phyloP scores from a whole-genome alignment of 345 rosid species.

The Camelina hispida region DNA sequence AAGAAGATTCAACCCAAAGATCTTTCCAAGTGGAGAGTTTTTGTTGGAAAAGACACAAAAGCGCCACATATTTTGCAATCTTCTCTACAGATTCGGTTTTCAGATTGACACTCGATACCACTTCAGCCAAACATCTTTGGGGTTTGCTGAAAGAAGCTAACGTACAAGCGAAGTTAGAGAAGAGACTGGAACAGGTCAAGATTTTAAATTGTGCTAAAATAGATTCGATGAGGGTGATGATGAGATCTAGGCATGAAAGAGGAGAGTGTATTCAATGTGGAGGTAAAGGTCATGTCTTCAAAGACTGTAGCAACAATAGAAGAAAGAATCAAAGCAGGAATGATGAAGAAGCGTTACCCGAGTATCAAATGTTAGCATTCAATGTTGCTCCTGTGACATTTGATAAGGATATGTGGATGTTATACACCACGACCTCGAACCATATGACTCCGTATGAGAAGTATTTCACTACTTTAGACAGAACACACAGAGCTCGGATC shows the following conservation, averaged over 20 bases:
- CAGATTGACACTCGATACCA: too few species aligned
- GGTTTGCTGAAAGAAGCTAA: background rate
- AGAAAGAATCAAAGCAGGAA: background rate
- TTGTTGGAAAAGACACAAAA: too few species aligned
- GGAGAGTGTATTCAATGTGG: background rate
- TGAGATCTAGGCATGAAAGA: slow-evolving; percentile 1
- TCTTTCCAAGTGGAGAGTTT: too few species aligned
- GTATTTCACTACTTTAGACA: background rate
- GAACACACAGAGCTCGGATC: background rate
- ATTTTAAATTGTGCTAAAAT: too few species aligned
- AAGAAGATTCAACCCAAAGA: too few species aligned
- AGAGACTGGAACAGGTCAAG: background rate
- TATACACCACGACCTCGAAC: background rate
- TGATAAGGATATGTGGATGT: slow-evolving; percentile 13
- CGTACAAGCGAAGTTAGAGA: background rate
- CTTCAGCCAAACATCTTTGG: background rate
- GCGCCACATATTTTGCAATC: too few species aligned
- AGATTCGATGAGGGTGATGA: too few species aligned
- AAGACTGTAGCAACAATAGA: background rate
- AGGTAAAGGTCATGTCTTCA: background rate
- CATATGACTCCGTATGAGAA: background rate
- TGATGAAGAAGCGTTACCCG: background rate
- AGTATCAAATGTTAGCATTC: too few species aligned
- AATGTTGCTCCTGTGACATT: background rate
- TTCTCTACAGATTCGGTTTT: too few species aligned